Evolutionary conservation across 2,329 filamentous ascomycete species (phyloP).

Genomic region (Aspergillus udagawae): DNA sequence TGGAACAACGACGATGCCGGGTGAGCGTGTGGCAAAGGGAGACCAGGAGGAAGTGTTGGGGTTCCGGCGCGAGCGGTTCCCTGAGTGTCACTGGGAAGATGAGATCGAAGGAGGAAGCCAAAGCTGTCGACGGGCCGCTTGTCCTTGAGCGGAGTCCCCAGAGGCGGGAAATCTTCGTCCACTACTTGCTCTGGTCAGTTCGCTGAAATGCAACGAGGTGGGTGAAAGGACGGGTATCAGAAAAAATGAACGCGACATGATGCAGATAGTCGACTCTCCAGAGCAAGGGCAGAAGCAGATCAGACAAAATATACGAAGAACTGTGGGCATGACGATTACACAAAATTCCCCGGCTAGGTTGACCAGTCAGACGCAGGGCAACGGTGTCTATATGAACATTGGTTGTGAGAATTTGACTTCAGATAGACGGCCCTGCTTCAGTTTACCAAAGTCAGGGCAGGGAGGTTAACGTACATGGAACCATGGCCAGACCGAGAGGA

Average conservation of each 20-base stretch:
- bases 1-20: constrained; percentile 32
- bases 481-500: constrained; percentile 33
- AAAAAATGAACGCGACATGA: neutral
- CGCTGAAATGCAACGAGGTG: constrained; percentile 13
- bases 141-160: constrained; percentile 38
- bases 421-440: constrained; percentile 39
- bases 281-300: constrained; percentile 12
- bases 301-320: constrained; percentile 26
- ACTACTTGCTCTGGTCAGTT: constrained; percentile 35
- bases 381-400: constrained; percentile 40
- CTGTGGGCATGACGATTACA: constrained; percentile 34
- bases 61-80: constrained; percentile 33
- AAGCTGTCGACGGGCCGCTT: constrained; percentile 31
- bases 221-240: neutral
- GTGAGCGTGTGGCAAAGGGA: constrained; percentile 41
- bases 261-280: neutral
- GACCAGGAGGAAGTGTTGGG: constrained; percentile 38
- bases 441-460: constrained; percentile 38
- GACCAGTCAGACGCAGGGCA: constrained; percentile 26
- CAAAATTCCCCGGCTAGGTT: constrained; percentile 19
- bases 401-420: constrained; percentile 45
- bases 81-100: constrained; percentile 28
- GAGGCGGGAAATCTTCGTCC: constrained; percentile 46
- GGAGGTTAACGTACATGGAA: constrained; percentile 51
- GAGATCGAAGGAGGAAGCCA: constrained; percentile 34